A percentile compares a stretch with the other conserved stretches of the same genome.
These are phyloP conservation scores for Coemansia sp. DNA, from an alignment of 192 early-diverging fungal species.

Conservation along the genomic window DNA sequence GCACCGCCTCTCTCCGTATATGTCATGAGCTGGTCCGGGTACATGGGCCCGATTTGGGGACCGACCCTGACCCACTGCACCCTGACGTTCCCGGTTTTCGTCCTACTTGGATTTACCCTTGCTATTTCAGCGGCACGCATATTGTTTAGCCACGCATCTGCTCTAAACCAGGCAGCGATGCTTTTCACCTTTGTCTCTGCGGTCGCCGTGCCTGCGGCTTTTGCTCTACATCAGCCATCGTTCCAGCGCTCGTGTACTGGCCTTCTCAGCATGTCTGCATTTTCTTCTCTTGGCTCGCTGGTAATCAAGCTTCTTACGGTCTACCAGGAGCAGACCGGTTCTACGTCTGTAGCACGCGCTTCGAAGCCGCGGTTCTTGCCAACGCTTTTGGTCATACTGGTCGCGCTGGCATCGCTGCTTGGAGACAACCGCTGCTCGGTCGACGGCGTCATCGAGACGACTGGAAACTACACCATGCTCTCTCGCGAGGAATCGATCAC, in stretches of 20 bases:
- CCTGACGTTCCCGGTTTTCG: constrained; percentile 57
- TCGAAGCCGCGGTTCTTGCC: constrained; percentile 28
- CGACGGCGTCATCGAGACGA: constrained; percentile 23
- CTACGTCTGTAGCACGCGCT: not conserved
- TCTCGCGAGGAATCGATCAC: constrained; percentile 77
- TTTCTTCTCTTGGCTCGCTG: constrained; percentile 22
- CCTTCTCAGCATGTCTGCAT: constrained; percentile 25
- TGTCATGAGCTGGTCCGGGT: constrained; percentile 57
- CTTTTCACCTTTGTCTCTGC: constrained; percentile 11
- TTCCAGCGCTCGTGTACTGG: constrained; percentile 23
- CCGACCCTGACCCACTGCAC: constrained; percentile 59
- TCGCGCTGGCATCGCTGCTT: constrained; percentile 24
- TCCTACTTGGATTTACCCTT: constrained; percentile 54
- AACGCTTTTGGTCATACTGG: constrained; percentile 1
- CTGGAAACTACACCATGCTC: constrained; percentile 53
- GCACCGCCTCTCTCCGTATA: constrained; percentile 49
- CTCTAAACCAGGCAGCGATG: constrained; percentile 9
- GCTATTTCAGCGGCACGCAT: constrained; percentile 43
- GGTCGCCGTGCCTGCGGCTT: constrained; percentile 15
- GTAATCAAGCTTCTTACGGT: constrained; percentile 36
- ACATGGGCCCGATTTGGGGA: constrained; percentile 61
- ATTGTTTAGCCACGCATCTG: constrained; percentile 17
- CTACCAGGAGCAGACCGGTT: constrained; percentile 24
- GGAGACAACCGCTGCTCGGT: constrained; percentile 57
- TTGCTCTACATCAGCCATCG: constrained; percentile 4